Evolutionary conservation across 2,329 filamentous ascomycete species (phyloP).

Genomic region (Thielaviopsis cerberus): DNA sequence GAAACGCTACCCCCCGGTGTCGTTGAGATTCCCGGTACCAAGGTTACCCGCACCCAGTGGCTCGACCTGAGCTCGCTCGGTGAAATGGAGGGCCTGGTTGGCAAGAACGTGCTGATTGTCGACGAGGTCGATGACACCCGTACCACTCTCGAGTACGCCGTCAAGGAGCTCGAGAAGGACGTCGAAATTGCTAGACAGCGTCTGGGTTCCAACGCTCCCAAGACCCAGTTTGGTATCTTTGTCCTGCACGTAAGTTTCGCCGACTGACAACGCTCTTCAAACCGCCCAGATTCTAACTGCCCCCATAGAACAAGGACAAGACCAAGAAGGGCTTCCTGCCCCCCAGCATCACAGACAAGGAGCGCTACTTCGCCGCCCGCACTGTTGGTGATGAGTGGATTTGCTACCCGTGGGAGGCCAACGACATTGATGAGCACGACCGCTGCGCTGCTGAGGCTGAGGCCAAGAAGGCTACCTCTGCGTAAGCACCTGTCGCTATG

Average conservation of each 20-base stretch:
- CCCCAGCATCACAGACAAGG: conserved; percentile 51
- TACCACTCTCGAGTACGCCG: conserved; percentile 84
- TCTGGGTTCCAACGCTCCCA: conserved; percentile 42
- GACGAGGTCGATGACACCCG: conserved; percentile 93
- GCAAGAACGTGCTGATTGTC: conserved; percentile 80
- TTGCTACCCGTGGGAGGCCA: conserved; percentile 96
- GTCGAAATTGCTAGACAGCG: conserved; percentile 63
- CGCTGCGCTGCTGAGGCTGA: conserved; percentile 35
- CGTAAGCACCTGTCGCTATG: background rate
- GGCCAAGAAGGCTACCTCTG: conserved; percentile 14
- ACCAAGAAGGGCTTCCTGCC: conserved; percentile 78
- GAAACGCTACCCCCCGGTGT: conserved; percentile 24
- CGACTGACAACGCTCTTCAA: conserved; percentile 4
- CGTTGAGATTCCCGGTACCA: conserved; percentile 67
- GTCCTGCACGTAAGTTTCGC: conserved; percentile 60
- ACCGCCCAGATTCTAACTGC: background rate
- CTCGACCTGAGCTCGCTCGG: conserved; percentile 68
- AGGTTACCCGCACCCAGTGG: conserved; percentile 97
- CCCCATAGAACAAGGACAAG: conserved; percentile 84
- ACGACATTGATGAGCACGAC: conserved; percentile 86
- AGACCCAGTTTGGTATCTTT: conserved; percentile 85
- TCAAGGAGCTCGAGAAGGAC: conserved; percentile 85
- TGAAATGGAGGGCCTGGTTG: conserved; percentile 74
- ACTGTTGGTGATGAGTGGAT: conserved; percentile 95
- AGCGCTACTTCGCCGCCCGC: conserved; percentile 65